Evolutionary conservation across 2,329 filamentous ascomycete species (phyloP).

Genomic region (Alternaria angustiovoidea): DNA sequence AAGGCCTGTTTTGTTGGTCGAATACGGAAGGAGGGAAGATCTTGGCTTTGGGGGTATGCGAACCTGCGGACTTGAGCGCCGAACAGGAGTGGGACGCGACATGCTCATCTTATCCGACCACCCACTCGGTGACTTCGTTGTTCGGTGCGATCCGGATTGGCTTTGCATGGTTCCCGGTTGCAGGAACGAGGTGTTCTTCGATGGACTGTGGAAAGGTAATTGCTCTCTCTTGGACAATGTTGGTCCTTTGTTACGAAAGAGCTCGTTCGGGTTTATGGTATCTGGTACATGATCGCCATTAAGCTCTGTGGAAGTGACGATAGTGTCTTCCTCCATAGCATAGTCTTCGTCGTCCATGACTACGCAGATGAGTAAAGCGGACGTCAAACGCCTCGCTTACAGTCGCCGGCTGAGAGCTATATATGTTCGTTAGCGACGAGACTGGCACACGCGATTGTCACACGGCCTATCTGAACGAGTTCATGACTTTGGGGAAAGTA

Average conservation of each 20-base stretch:
- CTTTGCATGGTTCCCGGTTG: conserved; percentile 13
- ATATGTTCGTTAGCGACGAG: conserved; percentile 5
- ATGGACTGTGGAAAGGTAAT: conserved; percentile 37
- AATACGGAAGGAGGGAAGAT: conserved; percentile 44
- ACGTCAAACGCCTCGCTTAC: conserved; percentile 29
- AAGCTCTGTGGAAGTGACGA: conserved; percentile 44
- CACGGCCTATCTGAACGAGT: background rate
- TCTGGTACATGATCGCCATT: conserved; percentile 35
- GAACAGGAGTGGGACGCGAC: conserved; percentile 20
- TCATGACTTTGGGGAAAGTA: background rate
- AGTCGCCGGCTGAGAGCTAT: conserved; percentile 21
- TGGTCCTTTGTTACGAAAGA: conserved; percentile 29
- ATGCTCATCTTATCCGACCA: conserved; percentile 38
- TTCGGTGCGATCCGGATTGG: conserved; percentile 13
- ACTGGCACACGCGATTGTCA: background rate
- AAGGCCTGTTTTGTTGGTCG: conserved; percentile 53
- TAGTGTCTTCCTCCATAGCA: conserved; percentile 41
- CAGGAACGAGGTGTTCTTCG: conserved; percentile 20
- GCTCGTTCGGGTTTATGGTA: conserved; percentile 42
- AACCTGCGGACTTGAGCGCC: conserved; percentile 34
- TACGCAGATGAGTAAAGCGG: conserved; percentile 18
- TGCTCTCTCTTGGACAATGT: conserved; percentile 32
- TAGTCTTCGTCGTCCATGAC: conserved; percentile 42
- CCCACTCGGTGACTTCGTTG: conserved; percentile 19
- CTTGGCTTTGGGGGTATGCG: conserved; percentile 45